Percentiles rank a stretch among this genome's conserved stretches.
Conservation (phyloP, 192 early-diverging fungal species). For the Rhizophagus clarus region DNA sequence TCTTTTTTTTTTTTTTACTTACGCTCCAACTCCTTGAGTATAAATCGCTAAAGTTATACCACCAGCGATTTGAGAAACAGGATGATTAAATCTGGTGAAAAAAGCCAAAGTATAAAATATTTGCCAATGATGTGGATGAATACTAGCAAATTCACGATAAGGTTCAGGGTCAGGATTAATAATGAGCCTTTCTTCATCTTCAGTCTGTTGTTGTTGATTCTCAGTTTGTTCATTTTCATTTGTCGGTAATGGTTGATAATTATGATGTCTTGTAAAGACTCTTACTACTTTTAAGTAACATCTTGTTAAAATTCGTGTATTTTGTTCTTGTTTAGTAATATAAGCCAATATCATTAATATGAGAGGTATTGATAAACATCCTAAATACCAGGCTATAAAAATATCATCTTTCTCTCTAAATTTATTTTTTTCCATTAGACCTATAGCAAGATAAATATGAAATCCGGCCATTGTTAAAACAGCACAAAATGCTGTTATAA, state of each 20-base stretch:
- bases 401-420: background rate
- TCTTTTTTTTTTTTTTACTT: slow-evolving; percentile 5
- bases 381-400: slow-evolving; percentile 52
- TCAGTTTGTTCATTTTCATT: background rate
- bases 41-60: slow-evolving; percentile 73
- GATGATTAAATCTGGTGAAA: slow-evolving; percentile 75
- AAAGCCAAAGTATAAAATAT: slow-evolving; percentile 81
- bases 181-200: background rate
- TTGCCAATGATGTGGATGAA: slow-evolving; percentile 83
- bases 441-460: slow-evolving; percentile 51
- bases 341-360: slow-evolving; percentile 42
- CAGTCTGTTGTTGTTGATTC: background rate
- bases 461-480: slow-evolving; percentile 65
- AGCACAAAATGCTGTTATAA: slow-evolving; percentile 52
- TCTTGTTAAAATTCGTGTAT: slow-evolving; percentile 37
- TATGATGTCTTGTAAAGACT: background rate
- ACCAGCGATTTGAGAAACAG: slow-evolving; percentile 66
- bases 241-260: background rate
- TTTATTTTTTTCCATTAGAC: slow-evolving; percentile 33
- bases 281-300: background rate
- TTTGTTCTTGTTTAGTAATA: slow-evolving; percentile 45
- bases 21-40: slow-evolving; percentile 62
- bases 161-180: background rate
- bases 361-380: slow-evolving; percentile 47
- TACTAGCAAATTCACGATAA: background rate